Conservation (phyloP, 371 early-diverging fungal genomes). For the Nosema muscidifuracis region DNA sequence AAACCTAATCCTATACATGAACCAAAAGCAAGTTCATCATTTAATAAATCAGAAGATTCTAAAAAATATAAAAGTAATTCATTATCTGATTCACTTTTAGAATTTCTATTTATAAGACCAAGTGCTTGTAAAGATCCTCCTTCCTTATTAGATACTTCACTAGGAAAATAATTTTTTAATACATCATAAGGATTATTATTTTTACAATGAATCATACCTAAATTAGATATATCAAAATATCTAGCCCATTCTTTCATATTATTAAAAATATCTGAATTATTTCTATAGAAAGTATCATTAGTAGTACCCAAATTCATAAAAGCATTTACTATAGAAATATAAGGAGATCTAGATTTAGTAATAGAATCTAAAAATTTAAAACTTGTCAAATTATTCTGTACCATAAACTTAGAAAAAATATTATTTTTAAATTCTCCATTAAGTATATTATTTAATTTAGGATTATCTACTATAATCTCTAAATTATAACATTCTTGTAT, state of each 20-base stretch:
- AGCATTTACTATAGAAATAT: conserved; percentile 83
- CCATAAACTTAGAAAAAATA: conserved; percentile 23
- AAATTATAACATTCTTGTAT: conserved; percentile 23
- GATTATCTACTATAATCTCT: conserved; percentile 7
- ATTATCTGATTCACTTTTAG: conserved; percentile 69
- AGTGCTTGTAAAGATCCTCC: conserved; percentile 93
- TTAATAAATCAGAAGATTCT: conserved; percentile 44
- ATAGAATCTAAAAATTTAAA: conserved; percentile 44
- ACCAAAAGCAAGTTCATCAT: conserved; percentile 83
- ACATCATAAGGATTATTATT: conserved; percentile 45
- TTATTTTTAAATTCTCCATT: conserved; percentile 31
- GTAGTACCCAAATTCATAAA: conserved; percentile 95
- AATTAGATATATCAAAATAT: conserved; percentile 90
- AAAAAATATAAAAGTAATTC: conserved; percentile 74
- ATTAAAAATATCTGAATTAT: conserved; percentile 89
- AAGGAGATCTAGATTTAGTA: conserved; percentile 19
- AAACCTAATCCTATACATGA: conserved; percentile 85
- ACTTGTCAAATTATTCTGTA: conserved; percentile 33
- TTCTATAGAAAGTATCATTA: conserved; percentile 87
- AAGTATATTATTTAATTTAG: conserved; percentile 18
- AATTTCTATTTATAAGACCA: conserved; percentile 89
- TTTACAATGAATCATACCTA: conserved; percentile 89
- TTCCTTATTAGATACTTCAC: conserved; percentile 68
- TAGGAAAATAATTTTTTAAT: conserved; percentile 67
- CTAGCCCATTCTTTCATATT: conserved; percentile 95